Base-by-base conservation (phyloP, 148 eudicot genomes). In the Vaccinium corymbosum region DNA sequence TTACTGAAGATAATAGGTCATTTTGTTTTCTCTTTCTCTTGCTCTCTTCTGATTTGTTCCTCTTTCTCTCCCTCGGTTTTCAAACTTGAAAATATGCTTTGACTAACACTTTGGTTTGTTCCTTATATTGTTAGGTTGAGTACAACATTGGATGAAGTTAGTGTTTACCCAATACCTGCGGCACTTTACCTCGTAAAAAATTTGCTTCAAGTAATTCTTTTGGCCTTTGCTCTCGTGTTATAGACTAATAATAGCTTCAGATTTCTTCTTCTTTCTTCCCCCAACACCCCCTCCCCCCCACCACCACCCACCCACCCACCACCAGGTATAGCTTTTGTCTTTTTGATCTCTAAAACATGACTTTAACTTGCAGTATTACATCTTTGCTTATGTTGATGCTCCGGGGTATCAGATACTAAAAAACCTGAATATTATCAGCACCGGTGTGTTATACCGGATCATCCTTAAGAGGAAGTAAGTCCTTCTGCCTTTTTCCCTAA, bases 351-450 rank as follows among this genome's bases (percentile, higher is more conserved):
- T 88, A 80, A 83, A 64, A 25, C 19, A 81, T 83, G 50, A 50
- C 25, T 86, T 48, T 75, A 62, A 53, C 46, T 87, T 84, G 89
- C 98, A 97, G 99, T 97, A 97, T 89, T 97, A 97, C 89, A 97
- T 97, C 84, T 97, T 97, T 89, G 98, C 97, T 62, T 97, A 97
- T 81, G 98, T 97, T 84, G 99, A 97, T 92, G 99, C 99, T 86
- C 99, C 99, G 25, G 99, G 99, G 64, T 97, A 97, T 92, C 99
- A 97, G 84, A 95, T 97, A 88, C 82, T 97, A 89, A 97, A 97
- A 92, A 97, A 97, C 86, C 84, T 97, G 51, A 97, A 97, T 82
- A 97, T 97, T 77, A 94, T 97, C 84, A 97, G 98, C 86, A 97
- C 99, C 9, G 99, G 99, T 72, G 87, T 97, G 38, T 87, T 97